These are phyloP conservation scores for Bryum argenteum DNA, from an alignment of 225 moss, liverwort and hornwort genomes.

Conservation along the genomic window DNA sequence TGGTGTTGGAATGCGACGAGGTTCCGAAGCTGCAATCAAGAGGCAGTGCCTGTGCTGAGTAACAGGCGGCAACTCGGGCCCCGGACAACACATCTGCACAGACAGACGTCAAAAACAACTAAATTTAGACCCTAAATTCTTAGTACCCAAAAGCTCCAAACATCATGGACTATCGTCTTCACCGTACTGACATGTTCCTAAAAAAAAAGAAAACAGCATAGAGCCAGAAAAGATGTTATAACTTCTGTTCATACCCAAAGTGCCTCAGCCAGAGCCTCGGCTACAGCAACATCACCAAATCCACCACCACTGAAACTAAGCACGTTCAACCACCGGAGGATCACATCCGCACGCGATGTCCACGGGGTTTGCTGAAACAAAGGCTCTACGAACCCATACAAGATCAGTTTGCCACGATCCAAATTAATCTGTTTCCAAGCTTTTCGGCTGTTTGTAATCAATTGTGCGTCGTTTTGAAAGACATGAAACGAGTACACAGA, in stretches of 20 bases:
- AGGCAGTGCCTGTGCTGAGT: conserved; percentile 84
- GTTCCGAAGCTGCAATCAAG: conserved; percentile 85
- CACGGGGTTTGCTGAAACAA: conserved; percentile 82
- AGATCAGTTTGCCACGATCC: conserved; percentile 5
- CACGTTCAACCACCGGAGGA: conserved; percentile 77
- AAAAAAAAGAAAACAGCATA: neutral
- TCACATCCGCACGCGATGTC: conserved; percentile 88
- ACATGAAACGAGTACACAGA: neutral
- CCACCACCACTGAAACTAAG: conserved; percentile 82
- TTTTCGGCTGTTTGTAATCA: no score
- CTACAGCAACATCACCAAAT: conserved; percentile 81
- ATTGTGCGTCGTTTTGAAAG: no score
- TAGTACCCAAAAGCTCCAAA: no score
- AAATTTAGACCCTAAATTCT: no score
- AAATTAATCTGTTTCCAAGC: no score
- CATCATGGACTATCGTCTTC: no score
- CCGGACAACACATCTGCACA: conserved; percentile 92
- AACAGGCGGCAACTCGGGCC: conserved; percentile 58
- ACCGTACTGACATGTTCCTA: neutral
- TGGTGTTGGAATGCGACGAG: conserved; percentile 65
- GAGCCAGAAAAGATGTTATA: conserved; percentile 1
- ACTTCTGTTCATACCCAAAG: conserved; percentile 77
- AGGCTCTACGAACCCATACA: conserved; percentile 47
- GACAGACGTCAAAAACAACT: conserved; percentile 7
- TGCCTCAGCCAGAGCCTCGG: conserved; percentile 88